phyloP scores from a whole-genome alignment of 2,329 filamentous ascomycete species.

The Penicillium concentricum region DNA sequence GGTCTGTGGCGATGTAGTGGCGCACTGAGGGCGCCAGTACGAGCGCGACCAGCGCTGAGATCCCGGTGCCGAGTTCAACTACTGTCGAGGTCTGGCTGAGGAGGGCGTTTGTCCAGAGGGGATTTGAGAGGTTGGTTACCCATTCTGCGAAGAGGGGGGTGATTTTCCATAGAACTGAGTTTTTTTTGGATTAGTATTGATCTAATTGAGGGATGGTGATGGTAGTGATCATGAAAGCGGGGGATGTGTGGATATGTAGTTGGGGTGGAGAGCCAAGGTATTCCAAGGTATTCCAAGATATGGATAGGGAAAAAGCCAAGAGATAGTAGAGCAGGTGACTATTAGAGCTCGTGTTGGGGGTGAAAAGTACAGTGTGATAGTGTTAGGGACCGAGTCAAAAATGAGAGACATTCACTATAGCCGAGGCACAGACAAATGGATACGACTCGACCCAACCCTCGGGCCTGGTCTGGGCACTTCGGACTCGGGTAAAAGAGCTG shows the following conservation, averaged over 20 bases:
- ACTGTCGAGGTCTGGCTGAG: slow-evolving; percentile 59
- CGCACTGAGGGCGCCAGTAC: slow-evolving; percentile 61
- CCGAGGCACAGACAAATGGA: slow-evolving; percentile 1
- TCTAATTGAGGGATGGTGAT: background rate
- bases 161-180: slow-evolving; percentile 81
- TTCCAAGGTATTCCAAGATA: background rate
- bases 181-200: slow-evolving; percentile 6
- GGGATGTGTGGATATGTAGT: background rate
- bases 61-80: slow-evolving; percentile 85
- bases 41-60: slow-evolving; percentile 76
- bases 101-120: slow-evolving; percentile 58
- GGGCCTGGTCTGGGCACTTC: slow-evolving; percentile 6
- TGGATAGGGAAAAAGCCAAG: background rate
- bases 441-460: background rate
- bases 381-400: background rate
- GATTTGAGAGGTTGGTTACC: slow-evolving; percentile 63
- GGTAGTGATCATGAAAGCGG: background rate
- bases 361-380: background rate
- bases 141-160: slow-evolving; percentile 80
- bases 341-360: background rate
- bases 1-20: slow-evolving; percentile 80
- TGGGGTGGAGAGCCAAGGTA: background rate
- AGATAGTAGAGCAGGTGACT: background rate
- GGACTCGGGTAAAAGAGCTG: background rate
- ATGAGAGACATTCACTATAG: slow-evolving; percentile 1